These are phyloP conservation scores for Pyrenophora graminea DNA, from an alignment of 2,329 filamentous ascomycete genomes.

Conservation along the genomic window DNA sequence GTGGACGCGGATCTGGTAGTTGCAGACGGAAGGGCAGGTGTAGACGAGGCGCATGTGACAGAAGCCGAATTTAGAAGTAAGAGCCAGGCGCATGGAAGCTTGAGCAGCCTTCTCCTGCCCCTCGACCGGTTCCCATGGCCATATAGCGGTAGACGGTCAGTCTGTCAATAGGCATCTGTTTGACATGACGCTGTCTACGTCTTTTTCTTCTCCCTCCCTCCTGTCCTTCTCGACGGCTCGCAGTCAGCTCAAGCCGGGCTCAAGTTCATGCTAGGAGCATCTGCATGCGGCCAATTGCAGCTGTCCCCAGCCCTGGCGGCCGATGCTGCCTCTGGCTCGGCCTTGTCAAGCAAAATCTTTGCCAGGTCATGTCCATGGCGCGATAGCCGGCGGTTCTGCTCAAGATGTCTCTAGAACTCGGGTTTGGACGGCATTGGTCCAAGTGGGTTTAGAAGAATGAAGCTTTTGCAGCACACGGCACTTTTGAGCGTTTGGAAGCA, in stretches of 20 bases:
- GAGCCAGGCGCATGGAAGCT: not conserved
- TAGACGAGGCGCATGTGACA: slow-evolving; percentile 11
- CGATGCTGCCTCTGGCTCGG: slow-evolving; percentile 12
- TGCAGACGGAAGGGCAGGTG: slow-evolving; percentile 14
- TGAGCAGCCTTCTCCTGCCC: slow-evolving; percentile 2
- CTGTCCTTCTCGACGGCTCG: not conserved
- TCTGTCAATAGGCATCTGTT: too few species aligned
- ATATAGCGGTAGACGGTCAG: not conserved
- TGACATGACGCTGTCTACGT: not conserved
- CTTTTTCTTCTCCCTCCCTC: not conserved
- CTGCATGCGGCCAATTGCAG: slow-evolving; percentile 7
- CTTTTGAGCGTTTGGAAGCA: slow-evolving; percentile 4
- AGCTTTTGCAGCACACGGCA: slow-evolving; percentile 10
- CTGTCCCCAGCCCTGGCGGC: slow-evolving; percentile 7
- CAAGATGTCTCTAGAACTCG: slow-evolving; percentile 2
- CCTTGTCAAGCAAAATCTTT: slow-evolving; percentile 11
- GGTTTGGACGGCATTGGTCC: slow-evolving; percentile 4
- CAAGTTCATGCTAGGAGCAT: slow-evolving; percentile 2
- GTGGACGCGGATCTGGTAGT: slow-evolving; percentile 14
- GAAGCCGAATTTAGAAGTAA: slow-evolving; percentile 3
- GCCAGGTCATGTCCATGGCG: not conserved
- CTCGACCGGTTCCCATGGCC: not conserved
- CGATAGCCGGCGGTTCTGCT: slow-evolving; percentile 10
- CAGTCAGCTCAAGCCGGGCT: not conserved
- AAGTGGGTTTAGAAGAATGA: slow-evolving; percentile 4